phyloP scores from a whole-genome alignment of 1,284 basidiomycete genomes.

The Austropuccinia psidii region DNA sequence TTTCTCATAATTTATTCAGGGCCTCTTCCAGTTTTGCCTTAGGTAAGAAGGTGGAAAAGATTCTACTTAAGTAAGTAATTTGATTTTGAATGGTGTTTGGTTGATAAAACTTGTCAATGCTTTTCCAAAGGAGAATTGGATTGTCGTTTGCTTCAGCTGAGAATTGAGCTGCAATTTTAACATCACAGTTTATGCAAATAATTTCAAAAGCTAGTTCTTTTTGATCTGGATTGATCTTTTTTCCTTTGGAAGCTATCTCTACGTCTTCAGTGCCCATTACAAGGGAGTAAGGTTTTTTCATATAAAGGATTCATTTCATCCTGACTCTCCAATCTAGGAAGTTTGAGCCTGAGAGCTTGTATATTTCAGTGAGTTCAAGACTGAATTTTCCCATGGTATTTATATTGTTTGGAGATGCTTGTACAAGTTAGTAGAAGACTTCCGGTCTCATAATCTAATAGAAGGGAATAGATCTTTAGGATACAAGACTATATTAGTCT shows the following conservation, averaged over 20 bases:
- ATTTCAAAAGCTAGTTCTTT: not conserved
- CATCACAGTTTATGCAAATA: not conserved
- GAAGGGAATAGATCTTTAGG: too few species aligned
- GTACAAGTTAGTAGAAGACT: too few species aligned
- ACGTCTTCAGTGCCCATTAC: not conserved
- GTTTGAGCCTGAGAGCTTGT: not conserved
- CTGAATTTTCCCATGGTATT: not conserved
- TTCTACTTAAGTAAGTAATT: not conserved
- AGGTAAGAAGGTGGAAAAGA: not conserved
- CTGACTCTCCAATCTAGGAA: not conserved
- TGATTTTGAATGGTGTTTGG: conserved; percentile 2
- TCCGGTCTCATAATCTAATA: too few species aligned
- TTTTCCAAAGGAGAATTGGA: not conserved
- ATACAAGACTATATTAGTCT: too few species aligned
- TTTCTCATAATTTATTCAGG: not conserved
- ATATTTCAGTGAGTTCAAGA: not conserved
- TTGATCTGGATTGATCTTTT: not conserved
- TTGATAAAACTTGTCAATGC: not conserved
- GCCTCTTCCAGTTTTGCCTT: not conserved
- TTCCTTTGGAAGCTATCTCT: not conserved
- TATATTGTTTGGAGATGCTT: too few species aligned
- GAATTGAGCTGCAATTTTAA: not conserved
- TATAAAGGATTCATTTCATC: not conserved
- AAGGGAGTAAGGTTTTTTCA: not conserved
- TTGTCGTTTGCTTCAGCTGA: not conserved